These are phyloP conservation scores for Aspergillus hortae DNA, from an alignment of 2,329 filamentous ascomycete species.

Conservation along the genomic window DNA sequence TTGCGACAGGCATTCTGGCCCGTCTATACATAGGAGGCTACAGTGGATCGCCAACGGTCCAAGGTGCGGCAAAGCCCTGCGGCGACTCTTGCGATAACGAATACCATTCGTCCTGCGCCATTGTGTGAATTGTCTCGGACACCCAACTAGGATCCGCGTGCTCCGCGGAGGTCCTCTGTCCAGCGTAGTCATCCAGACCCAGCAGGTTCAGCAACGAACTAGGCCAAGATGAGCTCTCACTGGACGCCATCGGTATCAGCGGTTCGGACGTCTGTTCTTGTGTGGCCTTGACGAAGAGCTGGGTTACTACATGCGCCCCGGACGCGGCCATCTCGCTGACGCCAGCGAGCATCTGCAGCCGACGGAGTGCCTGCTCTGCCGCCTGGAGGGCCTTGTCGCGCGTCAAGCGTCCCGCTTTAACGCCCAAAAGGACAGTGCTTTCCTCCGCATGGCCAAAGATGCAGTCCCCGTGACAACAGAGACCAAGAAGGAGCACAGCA, in stretches of 20 bases:
- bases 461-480: too few species aligned
- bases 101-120: not conserved
- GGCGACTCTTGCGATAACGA: not conserved
- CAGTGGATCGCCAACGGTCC: not conserved
- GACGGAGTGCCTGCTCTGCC: constrained; percentile 4
- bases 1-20: not conserved
- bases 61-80: not conserved
- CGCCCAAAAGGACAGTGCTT: too few species aligned
- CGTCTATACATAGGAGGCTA: not conserved
- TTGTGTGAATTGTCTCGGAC: not conserved
- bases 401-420: too few species aligned
- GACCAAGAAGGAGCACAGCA: too few species aligned
- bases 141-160: not conserved
- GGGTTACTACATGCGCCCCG: constrained; percentile 4
- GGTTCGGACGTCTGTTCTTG: not conserved
- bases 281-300: constrained; percentile 3
- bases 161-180: not conserved
- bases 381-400: not conserved
- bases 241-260: not conserved
- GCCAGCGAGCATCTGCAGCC: constrained; percentile 6
- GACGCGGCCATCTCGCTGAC: constrained; percentile 8
- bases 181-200: not conserved
- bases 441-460: too few species aligned
- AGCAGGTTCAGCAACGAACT: not conserved
- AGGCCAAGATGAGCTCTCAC: not conserved